A percentile compares a stretch with the other conserved stretches of the same genome.
Evolutionary conservation across 352 stramenopile genomes (phyloP).

Genomic region (Phytophthora foliorum): DNA sequence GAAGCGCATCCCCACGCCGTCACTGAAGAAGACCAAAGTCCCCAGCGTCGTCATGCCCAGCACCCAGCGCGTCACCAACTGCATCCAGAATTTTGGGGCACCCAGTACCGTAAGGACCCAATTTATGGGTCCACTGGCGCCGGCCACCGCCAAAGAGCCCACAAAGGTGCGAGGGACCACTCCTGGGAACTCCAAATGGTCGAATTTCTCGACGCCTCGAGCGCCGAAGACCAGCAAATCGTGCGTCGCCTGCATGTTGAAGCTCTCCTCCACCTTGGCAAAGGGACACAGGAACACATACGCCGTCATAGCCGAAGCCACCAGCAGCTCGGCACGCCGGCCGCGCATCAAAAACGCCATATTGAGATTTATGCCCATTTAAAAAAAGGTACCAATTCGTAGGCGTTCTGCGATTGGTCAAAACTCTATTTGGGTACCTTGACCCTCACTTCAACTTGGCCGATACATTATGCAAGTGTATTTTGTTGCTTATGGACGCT

Average conservation of each 20-base stretch:
- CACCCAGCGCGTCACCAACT: constrained; percentile 67
- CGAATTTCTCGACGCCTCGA: constrained; percentile 77
- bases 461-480: constrained; percentile 1
- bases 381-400: too few relatives aligned
- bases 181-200: constrained; percentile 98
- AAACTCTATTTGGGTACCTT: too few relatives aligned
- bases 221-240: constrained; percentile 92
- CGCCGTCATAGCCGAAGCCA: constrained; percentile 46
- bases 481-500: constrained; percentile 5
- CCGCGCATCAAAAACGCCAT: constrained; percentile 31
- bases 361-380: too few relatives aligned
- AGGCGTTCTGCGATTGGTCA: too few relatives aligned
- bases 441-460: background rate
- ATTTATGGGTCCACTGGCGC: constrained; percentile 51
- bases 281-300: constrained; percentile 76
- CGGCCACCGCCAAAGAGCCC: constrained; percentile 79
- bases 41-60: constrained; percentile 68
- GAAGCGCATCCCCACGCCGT: constrained; percentile 62
- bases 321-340: constrained; percentile 45
- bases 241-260: constrained; percentile 98
- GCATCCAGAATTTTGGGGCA: constrained; percentile 60
- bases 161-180: constrained; percentile 99
- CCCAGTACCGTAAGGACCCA: constrained; percentile 38
- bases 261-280: constrained; percentile 97
- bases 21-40: constrained; percentile 72